Evolutionary conservation across 306 rosid species (phyloP), one percentile per base, ranked within the genome.

Genomic region (Hippophae gyantsensis): DNA sequence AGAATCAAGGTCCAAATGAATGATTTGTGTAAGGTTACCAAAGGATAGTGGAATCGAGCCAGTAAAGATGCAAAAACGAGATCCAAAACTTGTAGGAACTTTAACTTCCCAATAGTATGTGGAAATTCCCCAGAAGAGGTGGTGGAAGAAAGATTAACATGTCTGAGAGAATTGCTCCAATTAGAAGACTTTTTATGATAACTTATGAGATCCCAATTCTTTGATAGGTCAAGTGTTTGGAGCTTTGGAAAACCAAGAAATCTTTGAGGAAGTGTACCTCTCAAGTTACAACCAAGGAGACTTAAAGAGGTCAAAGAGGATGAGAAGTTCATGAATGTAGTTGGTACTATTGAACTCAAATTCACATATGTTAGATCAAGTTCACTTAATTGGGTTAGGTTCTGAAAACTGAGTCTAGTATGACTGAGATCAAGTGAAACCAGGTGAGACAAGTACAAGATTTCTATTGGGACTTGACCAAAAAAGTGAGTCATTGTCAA

Each of bases 361-460:
- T 13, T 12, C 6, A 49, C 25, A 49, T 49, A 23, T 7, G 12
- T 23, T 5, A 49, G 18, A 49, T 6, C 53, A 13, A 49, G 13
- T 5, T 49, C 53, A 11, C 53, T 49, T 23, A 49, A 49, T 23
- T 49, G 53, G 53, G 53, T 49, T 23, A 49, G 53, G 23, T 27
- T 27, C 38, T 27, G 38, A 27, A 27, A 27, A 2, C 7, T 27
- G 3, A 46, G 0, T 6, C 0, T 7, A 1, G 6, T 1, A 6
- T 38, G 3, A 7, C 7, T 50, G 44, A 64, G 43, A 14, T 10
- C 9, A 14, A 71, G 42, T 32, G 55, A 10, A 11, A 26, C 49
- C 50, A 65, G 5, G 26, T 52, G 46, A 26, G 66, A 65, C 9
- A 65, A 55, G 10, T 42, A 10, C 2, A 71, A 58, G n/a, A 72